Percentiles rank a stretch among this genome's conserved stretches.
Conservation (phyloP, 345 rosid species). For the Bruguiera parviflora region DNA sequence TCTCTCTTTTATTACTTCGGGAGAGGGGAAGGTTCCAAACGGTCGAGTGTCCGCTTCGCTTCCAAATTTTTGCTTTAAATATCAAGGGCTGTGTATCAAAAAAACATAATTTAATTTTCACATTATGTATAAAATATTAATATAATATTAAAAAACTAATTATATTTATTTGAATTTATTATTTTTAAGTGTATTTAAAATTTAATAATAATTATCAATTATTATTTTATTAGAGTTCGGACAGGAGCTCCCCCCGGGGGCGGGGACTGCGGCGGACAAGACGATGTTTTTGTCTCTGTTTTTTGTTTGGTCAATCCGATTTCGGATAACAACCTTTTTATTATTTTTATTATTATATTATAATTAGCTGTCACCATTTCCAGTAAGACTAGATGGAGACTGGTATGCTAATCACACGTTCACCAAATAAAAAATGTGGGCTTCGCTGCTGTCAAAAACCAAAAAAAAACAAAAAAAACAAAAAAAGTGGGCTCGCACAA, state of each 20-base stretch:
- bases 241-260: not conserved
- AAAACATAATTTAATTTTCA: not conserved
- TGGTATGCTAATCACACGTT: too few relatives aligned
- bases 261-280: constrained; percentile 27
- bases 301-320: constrained; percentile 9
- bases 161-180: too few relatives aligned
- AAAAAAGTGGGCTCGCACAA: too few relatives aligned
- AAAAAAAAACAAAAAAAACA: too few relatives aligned
- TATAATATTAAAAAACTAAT: too few relatives aligned
- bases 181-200: not conserved
- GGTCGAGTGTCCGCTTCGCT: not conserved
- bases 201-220: not conserved
- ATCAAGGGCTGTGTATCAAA: not conserved
- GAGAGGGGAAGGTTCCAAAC: constrained; percentile 21
- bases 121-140: too few relatives aligned
- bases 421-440: too few relatives aligned
- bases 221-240: not conserved
- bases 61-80: not conserved
- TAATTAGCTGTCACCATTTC: too few relatives aligned
- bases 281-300: constrained; percentile 26
- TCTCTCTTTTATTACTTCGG: constrained; percentile 8
- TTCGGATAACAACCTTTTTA: not conserved
- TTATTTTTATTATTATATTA: too few relatives aligned
- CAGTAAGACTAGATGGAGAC: too few relatives aligned
- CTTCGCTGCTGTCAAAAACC: too few relatives aligned